Conservation (phyloP, 140 eudicot genomes). For the Senecio squalidus region DNA sequence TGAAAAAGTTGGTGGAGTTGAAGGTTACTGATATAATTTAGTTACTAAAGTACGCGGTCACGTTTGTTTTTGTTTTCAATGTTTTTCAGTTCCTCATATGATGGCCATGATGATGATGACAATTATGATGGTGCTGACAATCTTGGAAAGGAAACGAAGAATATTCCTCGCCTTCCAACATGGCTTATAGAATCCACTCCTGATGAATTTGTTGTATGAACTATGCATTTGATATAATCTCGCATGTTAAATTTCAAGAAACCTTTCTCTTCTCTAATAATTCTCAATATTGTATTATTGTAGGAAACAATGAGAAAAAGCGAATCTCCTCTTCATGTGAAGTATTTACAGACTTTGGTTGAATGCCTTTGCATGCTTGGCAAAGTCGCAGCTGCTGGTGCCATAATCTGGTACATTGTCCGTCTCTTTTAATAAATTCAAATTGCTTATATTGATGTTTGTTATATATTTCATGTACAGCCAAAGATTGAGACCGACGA, state of each 20-base stretch:
- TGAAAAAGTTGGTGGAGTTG: not conserved
- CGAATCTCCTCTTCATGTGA: constrained; percentile 86
- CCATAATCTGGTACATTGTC: constrained; percentile 78
- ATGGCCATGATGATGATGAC: constrained; percentile 88
- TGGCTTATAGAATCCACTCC: constrained; percentile 94
- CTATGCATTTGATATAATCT: constrained; percentile 14
- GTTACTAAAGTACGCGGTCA: not conserved
- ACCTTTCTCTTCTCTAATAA: constrained; percentile 4
- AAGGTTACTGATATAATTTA: not conserved
- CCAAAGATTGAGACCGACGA: constrained; percentile 94
- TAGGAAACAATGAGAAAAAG: constrained; percentile 91
- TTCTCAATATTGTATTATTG: constrained; percentile 16
- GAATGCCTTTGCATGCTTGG: constrained; percentile 98
- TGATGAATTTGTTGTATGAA: constrained; percentile 93
- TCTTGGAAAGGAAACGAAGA: constrained; percentile 52
- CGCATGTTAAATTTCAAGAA: constrained; percentile 1
- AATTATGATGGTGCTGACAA: constrained; percentile 49
- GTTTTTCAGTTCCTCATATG: constrained; percentile 66
- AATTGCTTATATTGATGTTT: not conserved
- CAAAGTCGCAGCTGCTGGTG: constrained; percentile 99
- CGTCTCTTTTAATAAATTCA: not conserved
- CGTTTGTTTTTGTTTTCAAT: constrained; percentile 4
- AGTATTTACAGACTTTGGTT: constrained; percentile 92
- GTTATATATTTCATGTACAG: constrained; percentile 31
- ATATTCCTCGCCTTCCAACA: constrained; percentile 61